These are phyloP conservation scores for Cutaneotrichosporon dermatis DNA, from an alignment of 1,284 basidiomycete species.

Conservation along the genomic window DNA sequence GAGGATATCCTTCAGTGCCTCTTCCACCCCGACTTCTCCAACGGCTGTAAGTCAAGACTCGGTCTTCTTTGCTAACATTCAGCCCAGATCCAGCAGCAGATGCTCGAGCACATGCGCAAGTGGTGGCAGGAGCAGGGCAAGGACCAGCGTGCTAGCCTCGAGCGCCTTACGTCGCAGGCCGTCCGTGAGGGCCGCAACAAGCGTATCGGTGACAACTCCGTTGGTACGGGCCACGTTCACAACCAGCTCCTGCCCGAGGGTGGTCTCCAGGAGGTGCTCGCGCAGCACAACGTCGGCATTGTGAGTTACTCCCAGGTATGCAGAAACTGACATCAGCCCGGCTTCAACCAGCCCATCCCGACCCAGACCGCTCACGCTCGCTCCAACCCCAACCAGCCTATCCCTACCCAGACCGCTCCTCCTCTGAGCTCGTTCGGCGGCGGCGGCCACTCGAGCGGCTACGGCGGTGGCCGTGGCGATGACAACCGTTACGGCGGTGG, in stretches of 20 bases:
- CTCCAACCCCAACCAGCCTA: no score
- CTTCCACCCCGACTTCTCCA: slow-evolving; percentile 84
- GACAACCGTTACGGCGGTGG: no score
- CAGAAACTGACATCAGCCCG: slow-evolving; percentile 8
- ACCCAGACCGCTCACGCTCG: no score
- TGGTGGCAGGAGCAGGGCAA: slow-evolving; percentile 58
- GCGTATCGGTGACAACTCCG: slow-evolving; percentile 51
- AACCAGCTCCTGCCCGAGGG: slow-evolving; percentile 39
- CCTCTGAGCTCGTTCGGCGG: background rate
- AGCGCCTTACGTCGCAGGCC: slow-evolving; percentile 61
- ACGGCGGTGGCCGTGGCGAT: background rate
- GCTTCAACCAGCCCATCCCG: background rate
- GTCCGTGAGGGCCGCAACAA: slow-evolving; percentile 71
- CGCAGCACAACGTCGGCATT: slow-evolving; percentile 47
- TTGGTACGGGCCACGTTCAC: slow-evolving; percentile 41
- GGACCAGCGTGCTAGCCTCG: slow-evolving; percentile 56
- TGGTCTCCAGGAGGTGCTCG: slow-evolving; percentile 46
- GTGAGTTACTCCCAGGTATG: slow-evolving; percentile 22
- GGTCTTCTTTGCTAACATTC: slow-evolving; percentile 54
- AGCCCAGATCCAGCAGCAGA: slow-evolving; percentile 72
- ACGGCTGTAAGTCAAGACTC: slow-evolving; percentile 47
- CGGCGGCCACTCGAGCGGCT: background rate
- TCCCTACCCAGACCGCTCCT: no score
- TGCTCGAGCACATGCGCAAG: slow-evolving; percentile 55
- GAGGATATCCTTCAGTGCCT: slow-evolving; percentile 71